Conservation (phyloP, 345 rosid genomes). For the Brassica incana region DNA sequence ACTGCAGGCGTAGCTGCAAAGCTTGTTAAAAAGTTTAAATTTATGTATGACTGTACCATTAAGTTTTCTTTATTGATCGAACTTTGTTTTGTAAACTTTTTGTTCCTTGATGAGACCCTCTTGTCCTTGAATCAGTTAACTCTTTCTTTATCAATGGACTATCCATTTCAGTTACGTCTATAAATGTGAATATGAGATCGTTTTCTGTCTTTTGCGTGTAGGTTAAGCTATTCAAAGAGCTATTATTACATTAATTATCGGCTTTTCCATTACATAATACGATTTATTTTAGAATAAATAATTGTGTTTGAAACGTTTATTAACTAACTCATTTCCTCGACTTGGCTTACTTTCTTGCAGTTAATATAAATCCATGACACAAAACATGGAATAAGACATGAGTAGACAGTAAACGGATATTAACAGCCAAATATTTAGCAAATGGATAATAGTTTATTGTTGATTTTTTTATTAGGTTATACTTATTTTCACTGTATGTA, state of each 20-base stretch:
- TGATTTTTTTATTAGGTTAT: too few relatives aligned
- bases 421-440: too few relatives aligned
- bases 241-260: neutral
- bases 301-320: too few relatives aligned
- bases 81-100: neutral
- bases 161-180: neutral
- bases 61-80: neutral
- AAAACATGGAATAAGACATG: too few relatives aligned
- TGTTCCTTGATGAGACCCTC: neutral
- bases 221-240: neutral
- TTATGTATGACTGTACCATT: neutral
- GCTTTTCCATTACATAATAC: too few relatives aligned
- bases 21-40: slow-evolving; percentile 50
- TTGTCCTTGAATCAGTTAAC: neutral
- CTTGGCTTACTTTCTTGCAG: too few relatives aligned
- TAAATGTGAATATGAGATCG: neutral
- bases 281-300: too few relatives aligned
- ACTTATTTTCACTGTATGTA: too few relatives aligned
- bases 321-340: neutral
- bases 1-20: slow-evolving; percentile 84
- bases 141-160: neutral
- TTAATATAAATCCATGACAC: too few relatives aligned
- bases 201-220: neutral
- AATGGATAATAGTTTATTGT: too few relatives aligned
- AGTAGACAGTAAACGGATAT: too few relatives aligned